A percentile compares a stretch with the other conserved stretches of the same genome.
Conservation (phyloP, 2,329 filamentous ascomycete genomes). For the Penicillium brasilianum region DNA sequence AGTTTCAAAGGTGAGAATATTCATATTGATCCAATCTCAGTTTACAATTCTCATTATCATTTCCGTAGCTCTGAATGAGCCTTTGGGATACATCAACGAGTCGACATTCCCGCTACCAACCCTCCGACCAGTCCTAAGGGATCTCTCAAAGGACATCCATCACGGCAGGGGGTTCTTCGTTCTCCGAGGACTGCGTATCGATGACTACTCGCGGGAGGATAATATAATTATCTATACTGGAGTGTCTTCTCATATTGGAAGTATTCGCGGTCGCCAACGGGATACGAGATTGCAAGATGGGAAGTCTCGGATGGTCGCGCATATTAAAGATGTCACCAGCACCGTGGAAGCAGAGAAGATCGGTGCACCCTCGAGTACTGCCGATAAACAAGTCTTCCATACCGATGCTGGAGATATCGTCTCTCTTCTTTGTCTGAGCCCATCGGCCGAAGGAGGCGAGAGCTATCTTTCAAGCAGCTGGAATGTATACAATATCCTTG, state of each 20-base stretch:
- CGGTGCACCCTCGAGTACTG: slow-evolving; percentile 29
- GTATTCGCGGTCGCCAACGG: slow-evolving; percentile 49
- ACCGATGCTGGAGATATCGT: slow-evolving; percentile 62
- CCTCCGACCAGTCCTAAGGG: slow-evolving; percentile 38
- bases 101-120: slow-evolving; percentile 52
- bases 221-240: slow-evolving; percentile 50
- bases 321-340: slow-evolving; percentile 65
- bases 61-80: slow-evolving; percentile 37
- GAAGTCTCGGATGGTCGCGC: slow-evolving; percentile 56
- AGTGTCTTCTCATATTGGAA: slow-evolving; percentile 49
- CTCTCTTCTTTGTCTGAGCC: slow-evolving; percentile 54
- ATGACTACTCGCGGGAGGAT: slow-evolving; percentile 42
- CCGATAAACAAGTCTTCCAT: slow-evolving; percentile 57
- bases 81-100: slow-evolving; percentile 47
- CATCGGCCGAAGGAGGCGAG: slow-evolving; percentile 56
- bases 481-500: slow-evolving; percentile 62
- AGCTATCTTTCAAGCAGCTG: slow-evolving; percentile 60
- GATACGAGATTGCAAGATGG: slow-evolving; percentile 32
- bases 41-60: not conserved
- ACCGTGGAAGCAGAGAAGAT: slow-evolving; percentile 20
- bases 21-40: too few relatives aligned
- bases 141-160: slow-evolving; percentile 45
- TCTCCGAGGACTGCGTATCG: slow-evolving; percentile 49
- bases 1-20: slow-evolving; percentile 47
- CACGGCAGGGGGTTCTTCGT: slow-evolving; percentile 52